These are phyloP conservation scores for Bidens hawaiensis DNA, from an alignment of 140 eudicot genomes.

Conservation along the genomic window DNA sequence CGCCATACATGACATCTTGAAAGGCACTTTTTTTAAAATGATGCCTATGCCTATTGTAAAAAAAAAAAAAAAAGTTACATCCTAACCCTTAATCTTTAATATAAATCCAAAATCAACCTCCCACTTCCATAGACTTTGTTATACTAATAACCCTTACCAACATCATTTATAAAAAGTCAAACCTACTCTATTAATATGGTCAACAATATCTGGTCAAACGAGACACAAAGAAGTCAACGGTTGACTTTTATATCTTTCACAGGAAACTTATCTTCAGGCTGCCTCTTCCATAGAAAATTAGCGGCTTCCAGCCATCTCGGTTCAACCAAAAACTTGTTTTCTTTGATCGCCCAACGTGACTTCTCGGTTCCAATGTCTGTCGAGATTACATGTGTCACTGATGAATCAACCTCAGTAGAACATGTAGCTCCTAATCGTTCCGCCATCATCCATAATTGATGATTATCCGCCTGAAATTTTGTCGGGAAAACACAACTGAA, in stretches of 20 bases:
- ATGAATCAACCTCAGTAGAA: conserved; percentile 38
- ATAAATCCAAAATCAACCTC: too few species aligned
- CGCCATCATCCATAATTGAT: conserved; percentile 73
- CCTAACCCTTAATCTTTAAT: too few species aligned
- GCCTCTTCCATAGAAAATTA: conserved; percentile 60
- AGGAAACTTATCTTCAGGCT: conserved; percentile 69
- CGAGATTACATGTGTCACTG: conserved; percentile 50
- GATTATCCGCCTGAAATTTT: conserved; percentile 48
- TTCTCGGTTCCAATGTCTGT: conserved; percentile 45
- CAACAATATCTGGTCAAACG: conserved; percentile 1
- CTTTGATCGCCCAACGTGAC: conserved; percentile 43
- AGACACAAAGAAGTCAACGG: conserved; percentile 1
- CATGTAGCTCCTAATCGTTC: conserved; percentile 84
- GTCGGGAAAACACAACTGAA: conserved; percentile 71
- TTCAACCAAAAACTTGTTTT: conserved; percentile 66
- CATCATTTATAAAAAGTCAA: conserved; percentile 17
- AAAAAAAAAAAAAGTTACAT: too few species aligned
- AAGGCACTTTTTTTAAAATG: too few species aligned
- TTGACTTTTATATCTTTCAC: conserved; percentile 35
- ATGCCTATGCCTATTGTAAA: too few species aligned
- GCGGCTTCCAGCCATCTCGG: conserved; percentile 85
- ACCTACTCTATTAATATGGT: conserved; percentile 11
- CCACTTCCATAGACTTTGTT: too few species aligned
- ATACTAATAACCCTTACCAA: conserved; percentile 14
- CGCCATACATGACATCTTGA: too few species aligned